Percentiles rank a stretch among this genome's conserved stretches.
Evolutionary conservation across 2,329 filamentous ascomycete species (phyloP).

Genomic region (Fusarium sp.): DNA sequence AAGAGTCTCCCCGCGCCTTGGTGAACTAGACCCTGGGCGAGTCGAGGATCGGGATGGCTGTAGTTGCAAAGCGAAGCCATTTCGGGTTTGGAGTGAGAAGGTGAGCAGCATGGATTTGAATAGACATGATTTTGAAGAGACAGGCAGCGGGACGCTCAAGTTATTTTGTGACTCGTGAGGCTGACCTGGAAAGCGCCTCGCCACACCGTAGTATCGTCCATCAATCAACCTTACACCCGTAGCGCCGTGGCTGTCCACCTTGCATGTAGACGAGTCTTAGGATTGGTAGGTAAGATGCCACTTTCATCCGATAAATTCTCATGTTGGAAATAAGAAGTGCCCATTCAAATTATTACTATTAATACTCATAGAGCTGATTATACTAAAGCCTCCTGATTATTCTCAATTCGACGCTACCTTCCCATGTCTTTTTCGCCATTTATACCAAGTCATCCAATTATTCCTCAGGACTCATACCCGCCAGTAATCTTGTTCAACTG

Average conservation of each 20-base stretch:
- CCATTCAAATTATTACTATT: neutral
- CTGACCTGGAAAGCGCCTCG: neutral
- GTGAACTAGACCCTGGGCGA: constrained; percentile 2
- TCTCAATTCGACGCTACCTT: neutral
- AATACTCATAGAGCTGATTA: neutral
- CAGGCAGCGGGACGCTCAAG: no score
- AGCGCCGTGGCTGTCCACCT: neutral
- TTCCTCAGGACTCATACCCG: neutral
- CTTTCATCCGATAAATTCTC: no score
- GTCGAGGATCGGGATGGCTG: constrained; percentile 14
- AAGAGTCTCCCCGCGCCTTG: neutral
- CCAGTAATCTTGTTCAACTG: neutral
- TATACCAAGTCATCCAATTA: no score
- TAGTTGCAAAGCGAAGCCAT: constrained; percentile 30
- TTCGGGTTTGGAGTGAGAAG: no score
- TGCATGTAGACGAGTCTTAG: neutral
- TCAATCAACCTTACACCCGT: neutral
- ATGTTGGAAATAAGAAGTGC: no score
- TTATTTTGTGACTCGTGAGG: no score
- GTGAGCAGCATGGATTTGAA: no score
- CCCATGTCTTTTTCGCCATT: neutral
- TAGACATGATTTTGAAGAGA: no score
- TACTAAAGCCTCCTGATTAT: neutral
- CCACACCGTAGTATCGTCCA: neutral
- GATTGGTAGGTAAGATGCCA: no score